Base-by-base conservation (phyloP, 2,329 filamentous ascomycete genomes). In the Teratosphaeria pseudoeucalypti region DNA sequence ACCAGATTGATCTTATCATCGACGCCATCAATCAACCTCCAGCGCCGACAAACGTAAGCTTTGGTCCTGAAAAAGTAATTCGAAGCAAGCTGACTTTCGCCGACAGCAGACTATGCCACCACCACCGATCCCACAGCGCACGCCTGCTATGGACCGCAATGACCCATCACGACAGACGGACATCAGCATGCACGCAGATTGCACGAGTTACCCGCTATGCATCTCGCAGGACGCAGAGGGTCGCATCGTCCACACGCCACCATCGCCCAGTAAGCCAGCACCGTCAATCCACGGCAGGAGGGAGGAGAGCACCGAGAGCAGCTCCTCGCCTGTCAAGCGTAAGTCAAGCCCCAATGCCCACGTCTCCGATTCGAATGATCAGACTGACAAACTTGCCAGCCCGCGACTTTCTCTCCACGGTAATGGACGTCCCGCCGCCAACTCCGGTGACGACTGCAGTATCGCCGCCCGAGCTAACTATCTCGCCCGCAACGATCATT, bases 131-230 rank as follows among this genome's bases (percentile, higher is more conserved):
- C 68, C 68, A 23, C 57, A 59, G 29, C 64, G 64, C 52, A 57
- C 43, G 19, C 23, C 52, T 12, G 52, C 34, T 47, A 11, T 26
- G 26, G 27, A 19, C 27, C 65, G 65, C 43, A 61, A 39, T 23
- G 60, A 60, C 16, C 26, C 23, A 37, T 65, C 67, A 34, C 64
- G 62, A 34, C 65, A 63, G 57, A 72, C 70, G 3, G 71, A 73
- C 56, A 62, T 72, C 60, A 72, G 69, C 61, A 73, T 73, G 71
- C 71, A 73, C 58, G 60, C 63, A 23, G 59, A 62, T 47, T 73
- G 69, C 61, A 62, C 62, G 7, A 58, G 64, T 43, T 73, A 65
- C 49, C 71, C 71, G 12, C 57, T 53, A 9, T 72, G 71, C 63
- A 68, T 65, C 27, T 57, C 62, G 11, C 68, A 72, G 55, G 68